Evolutionary conservation across 2,329 filamentous ascomycete species (phyloP), one percentile per base, ranked within the genome.

Genomic region (Colletotrichum higginsianum): DNA sequence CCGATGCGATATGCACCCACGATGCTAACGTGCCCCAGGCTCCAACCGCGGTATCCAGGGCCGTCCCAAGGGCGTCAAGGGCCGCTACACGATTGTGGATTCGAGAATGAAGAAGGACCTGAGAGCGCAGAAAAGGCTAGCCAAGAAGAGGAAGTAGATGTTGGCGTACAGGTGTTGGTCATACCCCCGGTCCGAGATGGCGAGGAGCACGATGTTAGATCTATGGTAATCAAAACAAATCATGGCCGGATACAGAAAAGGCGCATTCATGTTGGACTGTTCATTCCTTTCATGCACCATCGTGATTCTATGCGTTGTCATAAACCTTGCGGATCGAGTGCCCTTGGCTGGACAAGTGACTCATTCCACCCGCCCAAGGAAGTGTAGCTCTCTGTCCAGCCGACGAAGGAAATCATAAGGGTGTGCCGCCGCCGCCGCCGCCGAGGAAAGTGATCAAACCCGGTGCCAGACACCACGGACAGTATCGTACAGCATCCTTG

Each of bases 1-100:
- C 23, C 44, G 21, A 2, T 13, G 38, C 16, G 4, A 47, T n/a
- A 23, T 21, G 46, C 11, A 11, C 40, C 46, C 18, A n/a, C n/a
- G 12, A 47, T 56, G 49, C 68, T 73, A 64, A 73, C 60, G 38
- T 21, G 26, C 11, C 23, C 9, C 57, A 74, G 73, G 73, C 55
- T 53, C 89, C 61, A 98, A 98, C 82, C 92, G 91, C 76, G 96
- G 94, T 78, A 91, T 97, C 79, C 90, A 93, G 80, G 96, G 95
- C 23, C 88, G 96, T 76, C 96, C 96, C 3, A 93, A 91, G 81
- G 96, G 96, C 71, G 94, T 98, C 30, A 98, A 98, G 89, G 96
- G 96, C 47, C 92, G 94, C 76, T 99, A 99, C 82, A 97, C 97
- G 87, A 97, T 99, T 87, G 96, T 99, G 66, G 96, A 98, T 84